Evolutionary conservation across 192 early-diverging fungal genomes (phyloP), one percentile per base, ranked within the genome.

Genomic region (Entophlyctis luteolus): DNA sequence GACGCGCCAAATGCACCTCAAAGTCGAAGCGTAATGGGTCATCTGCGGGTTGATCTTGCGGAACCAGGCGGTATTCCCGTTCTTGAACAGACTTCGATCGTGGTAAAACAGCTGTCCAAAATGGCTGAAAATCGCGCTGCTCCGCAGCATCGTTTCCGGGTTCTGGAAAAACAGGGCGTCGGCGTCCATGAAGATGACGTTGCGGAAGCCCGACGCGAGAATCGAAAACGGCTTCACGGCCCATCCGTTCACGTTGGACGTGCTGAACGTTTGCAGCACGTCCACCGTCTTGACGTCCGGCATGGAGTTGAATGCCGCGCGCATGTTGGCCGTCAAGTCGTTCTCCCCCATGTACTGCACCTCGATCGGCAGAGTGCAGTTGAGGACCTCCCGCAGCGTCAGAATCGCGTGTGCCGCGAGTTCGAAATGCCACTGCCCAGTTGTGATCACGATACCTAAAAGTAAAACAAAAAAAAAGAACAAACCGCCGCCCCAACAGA

Each of bases 161-260:
- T 77, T 72, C 57, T 86, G 79, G 47, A 90, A 68, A 46, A 87
- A 85, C 29, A 85, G 74, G 1, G 83, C 86, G 68, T 90, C 89
- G 20, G 89, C 82, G 70, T 90, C 89, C 47, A 90, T 77, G 63
- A 90, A 75, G 56, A 90, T 85, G 18, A 80, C 78, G 29, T 89
- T 77, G 18, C 72, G 62, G 79, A 88, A 90, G 20, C 55, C 70
- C 1, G 81, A 79, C 0, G 85, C 84, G 20, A 90, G 48, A 35
- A 90, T 71, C 0, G 88, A 79, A 78, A 79, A 89, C 0, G 89
- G 84, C 57, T 90, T 66, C 55, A 70, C 38, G 20, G 68, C 68
- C 68, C 68, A 70, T 59, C 68, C 68, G 4, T 23, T 35, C 20
- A 70, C 22, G 12, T 54, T 46, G 8, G 47, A 16, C 4, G 55